phyloP scores from a whole-genome alignment of 306 rosid genomes.

The Aeschynomene evenia region DNA sequence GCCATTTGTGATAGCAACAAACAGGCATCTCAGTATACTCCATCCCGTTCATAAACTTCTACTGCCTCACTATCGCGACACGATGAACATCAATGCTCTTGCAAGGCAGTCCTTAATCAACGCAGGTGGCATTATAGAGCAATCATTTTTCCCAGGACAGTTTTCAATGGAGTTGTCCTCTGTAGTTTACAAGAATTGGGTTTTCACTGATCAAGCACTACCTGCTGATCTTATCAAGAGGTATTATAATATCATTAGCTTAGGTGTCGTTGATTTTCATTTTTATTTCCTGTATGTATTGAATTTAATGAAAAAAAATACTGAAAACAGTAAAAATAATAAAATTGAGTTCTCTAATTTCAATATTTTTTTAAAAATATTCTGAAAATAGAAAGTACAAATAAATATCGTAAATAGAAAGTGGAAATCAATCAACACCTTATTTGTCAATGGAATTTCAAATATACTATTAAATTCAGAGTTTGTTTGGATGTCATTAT shows the following conservation, averaged over 20 bases:
- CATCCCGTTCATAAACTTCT: conserved; percentile 35
- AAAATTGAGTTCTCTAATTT: too few species aligned
- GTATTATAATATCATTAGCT: background rate
- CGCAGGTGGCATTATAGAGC: conserved; percentile 31
- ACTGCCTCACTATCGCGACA: conserved; percentile 40
- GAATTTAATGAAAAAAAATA: too few species aligned
- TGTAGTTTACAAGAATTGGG: conserved; percentile 28
- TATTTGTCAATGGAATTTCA: background rate
- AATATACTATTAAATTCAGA: background rate
- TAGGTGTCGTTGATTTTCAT: too few species aligned
- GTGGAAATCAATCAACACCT: too few species aligned
- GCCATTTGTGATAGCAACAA: conserved; percentile 46
- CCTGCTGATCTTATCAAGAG: conserved; percentile 41
- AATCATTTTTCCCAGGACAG: conserved; percentile 19
- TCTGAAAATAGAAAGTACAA: too few species aligned
- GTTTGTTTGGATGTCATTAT: too few species aligned
- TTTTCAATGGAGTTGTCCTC: conserved; percentile 37
- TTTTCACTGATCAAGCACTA: conserved; percentile 32
- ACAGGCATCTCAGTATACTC: conserved; percentile 30
- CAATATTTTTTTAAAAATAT: too few species aligned
- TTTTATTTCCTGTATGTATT: too few species aligned
- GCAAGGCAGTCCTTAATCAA: conserved; percentile 29
- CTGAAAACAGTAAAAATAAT: background rate
- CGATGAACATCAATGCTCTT: conserved; percentile 32
- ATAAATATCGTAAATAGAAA: too few species aligned